Conservation (phyloP, 805 yeast species). For the Kregervanrija pseudodelftensis region DNA sequence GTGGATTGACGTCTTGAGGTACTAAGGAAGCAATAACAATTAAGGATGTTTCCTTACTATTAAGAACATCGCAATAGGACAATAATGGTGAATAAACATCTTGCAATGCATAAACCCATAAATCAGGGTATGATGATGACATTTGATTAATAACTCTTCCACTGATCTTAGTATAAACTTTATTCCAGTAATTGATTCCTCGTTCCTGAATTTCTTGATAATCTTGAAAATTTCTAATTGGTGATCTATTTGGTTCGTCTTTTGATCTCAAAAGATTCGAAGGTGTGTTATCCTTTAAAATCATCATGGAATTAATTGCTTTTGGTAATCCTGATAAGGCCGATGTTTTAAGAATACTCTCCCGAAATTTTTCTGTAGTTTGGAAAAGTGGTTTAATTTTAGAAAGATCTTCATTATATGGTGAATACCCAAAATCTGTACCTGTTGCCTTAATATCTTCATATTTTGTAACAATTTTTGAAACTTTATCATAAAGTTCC, state of each 20-base stretch:
- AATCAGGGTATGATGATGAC: constrained; percentile 73
- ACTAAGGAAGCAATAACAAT: constrained; percentile 73
- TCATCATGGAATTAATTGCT: constrained; percentile 70
- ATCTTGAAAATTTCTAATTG: constrained; percentile 12
- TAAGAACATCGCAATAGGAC: constrained; percentile 56
- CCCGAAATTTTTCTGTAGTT: constrained; percentile 53
- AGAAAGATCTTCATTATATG: constrained; percentile 7
- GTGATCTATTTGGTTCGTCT: constrained; percentile 10
- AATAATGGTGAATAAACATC: constrained; percentile 75
- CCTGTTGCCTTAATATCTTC: constrained; percentile 15
- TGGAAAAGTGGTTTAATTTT: background rate
- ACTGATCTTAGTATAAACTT: constrained; percentile 70
- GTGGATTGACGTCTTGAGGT: constrained; percentile 93
- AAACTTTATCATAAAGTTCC: constrained; percentile 13
- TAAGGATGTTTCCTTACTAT: constrained; percentile 65
- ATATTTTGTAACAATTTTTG: constrained; percentile 20
- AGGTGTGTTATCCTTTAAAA: constrained; percentile 63
- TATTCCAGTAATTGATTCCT: constrained; percentile 66
- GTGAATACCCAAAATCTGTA: constrained; percentile 9
- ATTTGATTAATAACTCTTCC: constrained; percentile 60
- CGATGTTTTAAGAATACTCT: constrained; percentile 67
- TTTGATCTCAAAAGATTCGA: constrained; percentile 26
- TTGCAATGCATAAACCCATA: constrained; percentile 64
- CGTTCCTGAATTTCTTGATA: constrained; percentile 23
- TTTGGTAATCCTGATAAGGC: constrained; percentile 83